phyloP scores from a whole-genome alignment of 2,329 filamentous ascomycete genomes.

The Colletotrichum navitas region DNA sequence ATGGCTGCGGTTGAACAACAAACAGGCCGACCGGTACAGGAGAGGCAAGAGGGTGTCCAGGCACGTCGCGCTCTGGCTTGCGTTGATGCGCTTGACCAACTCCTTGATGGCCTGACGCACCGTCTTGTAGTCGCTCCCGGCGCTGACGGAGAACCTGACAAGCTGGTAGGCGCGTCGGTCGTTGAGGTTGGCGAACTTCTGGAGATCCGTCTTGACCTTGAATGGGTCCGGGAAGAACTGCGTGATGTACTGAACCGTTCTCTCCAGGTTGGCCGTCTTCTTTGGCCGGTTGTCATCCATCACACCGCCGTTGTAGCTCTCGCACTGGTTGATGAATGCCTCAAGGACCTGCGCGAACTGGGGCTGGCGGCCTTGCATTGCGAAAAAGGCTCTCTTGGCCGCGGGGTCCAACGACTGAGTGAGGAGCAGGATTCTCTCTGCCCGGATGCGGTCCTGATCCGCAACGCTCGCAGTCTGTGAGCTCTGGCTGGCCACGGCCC shows the following conservation, averaged over 20 bases:
- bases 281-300: slow-evolving; percentile 78
- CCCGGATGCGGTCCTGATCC: slow-evolving; percentile 82
- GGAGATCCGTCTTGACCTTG: slow-evolving; percentile 80
- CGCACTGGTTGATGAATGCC: slow-evolving; percentile 85
- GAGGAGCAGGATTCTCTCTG: slow-evolving; percentile 86
- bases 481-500: slow-evolving; percentile 62
- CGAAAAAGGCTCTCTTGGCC: slow-evolving; percentile 89
- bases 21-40: slow-evolving; percentile 83
- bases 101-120: slow-evolving; percentile 93
- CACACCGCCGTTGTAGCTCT: slow-evolving; percentile 89
- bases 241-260: slow-evolving; percentile 78
- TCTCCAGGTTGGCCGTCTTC: slow-evolving; percentile 77
- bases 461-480: slow-evolving; percentile 60
- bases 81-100: slow-evolving; percentile 83
- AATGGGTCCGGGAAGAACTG: slow-evolving; percentile 81
- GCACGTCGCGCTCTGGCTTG: slow-evolving; percentile 72
- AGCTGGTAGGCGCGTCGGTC: slow-evolving; percentile 92
- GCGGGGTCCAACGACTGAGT: slow-evolving; percentile 81
- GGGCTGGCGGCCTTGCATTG: slow-evolving; percentile 83
- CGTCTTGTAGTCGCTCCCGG: slow-evolving; percentile 91
- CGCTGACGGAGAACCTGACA: slow-evolving; percentile 85
- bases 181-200: slow-evolving; percentile 91
- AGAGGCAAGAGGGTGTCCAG: slow-evolving; percentile 86
- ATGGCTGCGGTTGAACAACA: slow-evolving; percentile 95
- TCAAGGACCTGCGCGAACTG: slow-evolving; percentile 79